Evolutionary conservation across 2,329 filamentous ascomycete genomes (phyloP).

Genomic region (Trichoderma sp.): DNA sequence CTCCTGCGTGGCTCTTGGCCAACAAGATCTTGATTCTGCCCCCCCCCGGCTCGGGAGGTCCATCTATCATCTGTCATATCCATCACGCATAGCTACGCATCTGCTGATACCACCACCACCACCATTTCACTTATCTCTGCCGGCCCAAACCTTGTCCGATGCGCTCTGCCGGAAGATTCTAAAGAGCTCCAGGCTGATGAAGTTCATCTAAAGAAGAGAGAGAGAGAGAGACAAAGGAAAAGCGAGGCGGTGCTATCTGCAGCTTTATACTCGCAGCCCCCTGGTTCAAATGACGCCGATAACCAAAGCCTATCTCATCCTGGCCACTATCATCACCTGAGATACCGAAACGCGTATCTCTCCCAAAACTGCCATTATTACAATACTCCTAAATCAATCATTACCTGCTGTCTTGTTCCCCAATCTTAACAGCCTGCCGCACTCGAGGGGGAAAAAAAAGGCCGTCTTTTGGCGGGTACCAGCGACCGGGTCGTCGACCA

Average conservation of each 20-base stretch:
- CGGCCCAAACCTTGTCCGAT: slow-evolving; percentile 22
- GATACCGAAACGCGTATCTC: slow-evolving; percentile 21
- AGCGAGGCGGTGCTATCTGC: neutral
- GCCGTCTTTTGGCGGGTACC: slow-evolving; percentile 24
- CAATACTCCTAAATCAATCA: neutral
- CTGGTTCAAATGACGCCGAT: slow-evolving; percentile 57
- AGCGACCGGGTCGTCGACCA: slow-evolving; percentile 28
- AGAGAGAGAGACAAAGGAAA: neutral
- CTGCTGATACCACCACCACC: slow-evolving; percentile 18
- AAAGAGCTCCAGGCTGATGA: slow-evolving; percentile 14
- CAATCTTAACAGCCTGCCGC: slow-evolving; percentile 8
- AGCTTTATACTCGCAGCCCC: slow-evolving; percentile 29
- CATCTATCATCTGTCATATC: slow-evolving; percentile 25
- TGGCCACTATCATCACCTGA: slow-evolving; percentile 58
- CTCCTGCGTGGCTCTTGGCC: neutral
- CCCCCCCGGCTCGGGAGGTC: slow-evolving; percentile 10
- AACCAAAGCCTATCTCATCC: slow-evolving; percentile 62
- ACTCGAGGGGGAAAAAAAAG: neutral
- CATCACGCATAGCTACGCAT: slow-evolving; percentile 11
- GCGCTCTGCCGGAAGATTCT: slow-evolving; percentile 11
- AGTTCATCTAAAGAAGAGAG: neutral
- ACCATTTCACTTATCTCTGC: slow-evolving; percentile 3
- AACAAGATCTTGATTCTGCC: slow-evolving; percentile 11
- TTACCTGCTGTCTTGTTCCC: slow-evolving; percentile 24
- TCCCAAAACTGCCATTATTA: neutral